Conservation (phyloP, 805 yeast genomes). For the Groenewaldozyma tartarivorans region DNA sequence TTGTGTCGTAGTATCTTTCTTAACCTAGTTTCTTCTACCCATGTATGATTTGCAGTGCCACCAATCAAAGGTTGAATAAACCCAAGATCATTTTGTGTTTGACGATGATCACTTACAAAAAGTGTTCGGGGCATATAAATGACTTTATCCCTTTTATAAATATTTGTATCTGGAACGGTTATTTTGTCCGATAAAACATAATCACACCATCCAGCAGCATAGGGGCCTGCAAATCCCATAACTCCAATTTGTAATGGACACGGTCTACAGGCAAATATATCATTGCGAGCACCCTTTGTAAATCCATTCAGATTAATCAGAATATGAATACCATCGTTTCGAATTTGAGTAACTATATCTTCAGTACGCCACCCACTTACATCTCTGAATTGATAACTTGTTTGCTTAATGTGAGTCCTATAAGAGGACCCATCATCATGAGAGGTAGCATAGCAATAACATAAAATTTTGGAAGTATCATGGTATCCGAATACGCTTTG, state of each 20-base stretch:
- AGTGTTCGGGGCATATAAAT: slow-evolving; percentile 23
- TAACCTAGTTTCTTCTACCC: slow-evolving; percentile 18
- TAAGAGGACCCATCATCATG: slow-evolving; percentile 22
- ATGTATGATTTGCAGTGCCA: slow-evolving; percentile 8
- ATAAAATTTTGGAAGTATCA: slow-evolving; percentile 16
- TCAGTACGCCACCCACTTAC: slow-evolving; percentile 19
- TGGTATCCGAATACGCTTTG: slow-evolving; percentile 27
- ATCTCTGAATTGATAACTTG: slow-evolving; percentile 20
- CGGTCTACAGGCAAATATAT: slow-evolving; percentile 25
- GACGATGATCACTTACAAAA: slow-evolving; percentile 28
- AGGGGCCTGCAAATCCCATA: slow-evolving; percentile 28
- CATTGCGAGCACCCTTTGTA: slow-evolving; percentile 28
- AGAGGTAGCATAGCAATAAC: slow-evolving; percentile 24
- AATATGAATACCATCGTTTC: slow-evolving; percentile 24
- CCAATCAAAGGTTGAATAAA: background rate
- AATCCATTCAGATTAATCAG: slow-evolving; percentile 27
- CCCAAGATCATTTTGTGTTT: slow-evolving; percentile 22
- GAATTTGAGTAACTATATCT: slow-evolving; percentile 19
- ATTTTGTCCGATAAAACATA: slow-evolving; percentile 22
- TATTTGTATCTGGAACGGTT: slow-evolving; percentile 11
- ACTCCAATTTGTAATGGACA: slow-evolving; percentile 25
- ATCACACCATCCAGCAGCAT: slow-evolving; percentile 26
- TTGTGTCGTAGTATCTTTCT: slow-evolving; percentile 16
- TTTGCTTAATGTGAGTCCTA: slow-evolving; percentile 20
- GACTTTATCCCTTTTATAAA: slow-evolving; percentile 20